Evolutionary conservation across 768 basidiomycete species (phyloP), one percentile per base, ranked within the genome.

Genomic region (Tricholoma hemisulphureum): DNA sequence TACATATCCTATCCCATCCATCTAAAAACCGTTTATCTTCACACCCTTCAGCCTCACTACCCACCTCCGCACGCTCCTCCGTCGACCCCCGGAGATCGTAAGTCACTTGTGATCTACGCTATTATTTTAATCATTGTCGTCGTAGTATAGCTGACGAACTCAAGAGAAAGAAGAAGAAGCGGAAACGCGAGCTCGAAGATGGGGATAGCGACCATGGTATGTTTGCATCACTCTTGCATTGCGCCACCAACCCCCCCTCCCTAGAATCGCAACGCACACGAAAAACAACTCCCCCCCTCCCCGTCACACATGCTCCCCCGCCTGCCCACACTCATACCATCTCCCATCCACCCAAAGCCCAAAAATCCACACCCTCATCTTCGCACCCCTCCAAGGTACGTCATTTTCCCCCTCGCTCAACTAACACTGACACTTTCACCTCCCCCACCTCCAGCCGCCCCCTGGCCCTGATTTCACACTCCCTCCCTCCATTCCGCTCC

Each of bases 161-260:
- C 26, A 89, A 87, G 77, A 89, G 83, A 73, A 90, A 88, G 77
- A 91, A 89, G 75, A 91, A 91, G 75, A 93, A 92, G 68, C 88
- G 91, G 71, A 91, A 89, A 80, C 82, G 88, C 56, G 89, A 90
- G 35, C 76, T 80, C 8, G 84, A 82, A 35, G 85, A 85, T n/a
- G 88, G 87, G 62, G 90, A 91, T 61, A 70, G 75, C 29, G 89
- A 91, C 65, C 77, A 77, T 67, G 83, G 84, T 83, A 71, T 34
- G 49, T 1, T 5, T 58, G 45, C 35, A 37, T 57, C 46, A 53
- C 55, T 53, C 43, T 52, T 53, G 29, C 58, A 35, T 45, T 37
- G 48, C 58, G 39, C 5, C 6, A 28, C 28, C 14, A 16, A n/a
- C 28, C 16, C 16, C 9, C 57, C 11, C 49, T 18, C 43, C 39